Conservation (phyloP, 2,329 filamentous ascomycete genomes). For the Trichocomaceae sp. region DNA sequence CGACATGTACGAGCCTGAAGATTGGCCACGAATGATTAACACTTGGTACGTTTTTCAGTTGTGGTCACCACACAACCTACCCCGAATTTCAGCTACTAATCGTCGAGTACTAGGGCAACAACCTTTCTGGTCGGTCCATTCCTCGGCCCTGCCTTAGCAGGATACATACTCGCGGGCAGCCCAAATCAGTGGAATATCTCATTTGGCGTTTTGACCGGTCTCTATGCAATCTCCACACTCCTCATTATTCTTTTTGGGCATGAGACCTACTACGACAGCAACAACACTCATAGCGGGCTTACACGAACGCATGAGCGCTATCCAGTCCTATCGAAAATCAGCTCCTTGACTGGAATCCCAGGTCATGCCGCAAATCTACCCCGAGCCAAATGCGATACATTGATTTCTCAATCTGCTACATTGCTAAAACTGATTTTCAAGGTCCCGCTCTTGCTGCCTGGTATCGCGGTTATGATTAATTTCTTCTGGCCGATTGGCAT, state of each 20-base stretch:
- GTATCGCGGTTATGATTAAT: slow-evolving; percentile 28
- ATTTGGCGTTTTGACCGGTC: slow-evolving; percentile 30
- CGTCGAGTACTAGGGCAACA: slow-evolving; percentile 22
- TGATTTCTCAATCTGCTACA: slow-evolving; percentile 21
- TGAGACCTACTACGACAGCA: slow-evolving; percentile 29
- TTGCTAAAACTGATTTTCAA: slow-evolving; percentile 26
- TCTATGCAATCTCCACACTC: slow-evolving; percentile 31
- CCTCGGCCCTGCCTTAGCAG: slow-evolving; percentile 31
- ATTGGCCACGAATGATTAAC: slow-evolving; percentile 36
- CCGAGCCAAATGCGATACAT: slow-evolving; percentile 22
- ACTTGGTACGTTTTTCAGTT: slow-evolving; percentile 23
- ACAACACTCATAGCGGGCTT: background rate
- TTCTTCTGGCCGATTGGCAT: slow-evolving; percentile 37
- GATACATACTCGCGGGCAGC: slow-evolving; percentile 29
- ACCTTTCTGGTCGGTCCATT: slow-evolving; percentile 34
- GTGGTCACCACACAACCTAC: background rate
- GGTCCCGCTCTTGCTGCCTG: slow-evolving; percentile 24
- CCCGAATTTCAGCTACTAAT: background rate
- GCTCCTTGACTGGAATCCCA: slow-evolving; percentile 26
- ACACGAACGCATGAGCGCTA: slow-evolving; percentile 9
- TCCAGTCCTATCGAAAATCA: slow-evolving; percentile 10
- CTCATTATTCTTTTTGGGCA: slow-evolving; percentile 29
- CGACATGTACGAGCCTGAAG: slow-evolving; percentile 30
- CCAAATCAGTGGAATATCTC: slow-evolving; percentile 25
- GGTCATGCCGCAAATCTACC: slow-evolving; percentile 22